Conservation (phyloP, 495 filamentous ascomycete genomes). For the Cercophora scortea region DNA sequence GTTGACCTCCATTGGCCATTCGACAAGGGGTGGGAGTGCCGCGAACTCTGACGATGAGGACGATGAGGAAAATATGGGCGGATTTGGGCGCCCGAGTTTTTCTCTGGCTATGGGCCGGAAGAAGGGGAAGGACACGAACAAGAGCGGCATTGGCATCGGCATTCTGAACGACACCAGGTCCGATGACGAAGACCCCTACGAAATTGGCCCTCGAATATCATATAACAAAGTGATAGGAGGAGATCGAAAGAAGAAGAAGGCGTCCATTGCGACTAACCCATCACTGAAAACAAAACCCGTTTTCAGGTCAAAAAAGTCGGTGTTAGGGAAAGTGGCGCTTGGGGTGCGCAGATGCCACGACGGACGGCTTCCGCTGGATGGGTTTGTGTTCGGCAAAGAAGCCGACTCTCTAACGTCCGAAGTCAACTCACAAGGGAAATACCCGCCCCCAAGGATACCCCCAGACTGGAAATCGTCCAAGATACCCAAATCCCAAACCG, state of each 20-base stretch:
- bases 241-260: slow-evolving; percentile 77
- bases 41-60: slow-evolving; percentile 34
- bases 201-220: slow-evolving; percentile 83
- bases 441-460: slow-evolving; percentile 69
- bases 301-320: slow-evolving; percentile 69
- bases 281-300: slow-evolving; percentile 59
- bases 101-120: slow-evolving; percentile 19
- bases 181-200: slow-evolving; percentile 96
- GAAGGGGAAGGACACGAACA: slow-evolving; percentile 42
- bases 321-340: slow-evolving; percentile 45
- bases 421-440: slow-evolving; percentile 52
- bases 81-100: slow-evolving; percentile 23
- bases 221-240: slow-evolving; percentile 80
- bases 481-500: slow-evolving; percentile 26
- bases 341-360: slow-evolving; percentile 79
- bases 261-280: slow-evolving; percentile 49
- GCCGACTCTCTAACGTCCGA: slow-evolving; percentile 44
- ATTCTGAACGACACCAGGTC: slow-evolving; percentile 91
- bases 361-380: slow-evolving; percentile 75
- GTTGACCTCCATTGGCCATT: slow-evolving; percentile 27
- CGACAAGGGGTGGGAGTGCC: slow-evolving; percentile 3
- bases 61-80: slow-evolving; percentile 36
- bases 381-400: slow-evolving; percentile 65
- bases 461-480: slow-evolving; percentile 68
- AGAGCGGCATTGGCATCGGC: slow-evolving; percentile 77